Base-by-base conservation (phyloP, 106 monocot genomes). In the Vanilla planifolia region DNA sequence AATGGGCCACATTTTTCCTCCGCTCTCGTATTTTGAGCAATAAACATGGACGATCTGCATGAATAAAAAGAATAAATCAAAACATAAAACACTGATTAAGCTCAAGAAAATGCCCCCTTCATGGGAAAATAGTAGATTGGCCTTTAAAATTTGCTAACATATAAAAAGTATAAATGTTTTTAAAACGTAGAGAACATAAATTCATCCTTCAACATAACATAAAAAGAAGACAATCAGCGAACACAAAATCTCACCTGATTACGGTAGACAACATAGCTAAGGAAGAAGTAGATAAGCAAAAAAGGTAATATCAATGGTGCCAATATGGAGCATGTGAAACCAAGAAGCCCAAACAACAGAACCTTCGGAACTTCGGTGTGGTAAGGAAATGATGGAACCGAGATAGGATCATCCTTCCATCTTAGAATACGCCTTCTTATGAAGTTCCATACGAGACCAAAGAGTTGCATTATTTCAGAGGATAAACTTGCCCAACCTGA, bases 401-500 rank as follows among this genome's bases (percentile, higher is more conserved):
- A 67, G 62, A 56, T 23, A n/a, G 68, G 63, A 20, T 82, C 69
- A 65, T 64, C 77, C 46, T 73, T 71, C 48, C 43, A 57, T 61
- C 79, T 50, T 4, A 79, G 60, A 15, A 96, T 40, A 42, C 75
- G 70, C 69, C 64, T 87, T 58, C 40, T 87, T 37, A 88, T 55
- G 1, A 87, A 69, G 77, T 79, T 84, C 76, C 78, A 87, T 61
- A 82, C 36, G 28, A 96, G 77, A 26, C 61, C 34, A 66, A 96
- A 96, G 13, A 88, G 80, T 53, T 87, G 90, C 77, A 96, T 82
- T 22, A 79, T 24, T 77, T 96, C 96, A 26, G 87, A 79, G 27
- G 91, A 91, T 47, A 96, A 68, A 66, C 96, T 88, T 66, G 96
- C 77, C 96, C 96, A 96, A n/a, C 96, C 96, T 35, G 96, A 96